A percentile compares a stretch with the other conserved stretches of the same genome.
phyloP scores from a whole-genome alignment of 1,139 yeast genomes.

The Diutina scorzettiae region DNA sequence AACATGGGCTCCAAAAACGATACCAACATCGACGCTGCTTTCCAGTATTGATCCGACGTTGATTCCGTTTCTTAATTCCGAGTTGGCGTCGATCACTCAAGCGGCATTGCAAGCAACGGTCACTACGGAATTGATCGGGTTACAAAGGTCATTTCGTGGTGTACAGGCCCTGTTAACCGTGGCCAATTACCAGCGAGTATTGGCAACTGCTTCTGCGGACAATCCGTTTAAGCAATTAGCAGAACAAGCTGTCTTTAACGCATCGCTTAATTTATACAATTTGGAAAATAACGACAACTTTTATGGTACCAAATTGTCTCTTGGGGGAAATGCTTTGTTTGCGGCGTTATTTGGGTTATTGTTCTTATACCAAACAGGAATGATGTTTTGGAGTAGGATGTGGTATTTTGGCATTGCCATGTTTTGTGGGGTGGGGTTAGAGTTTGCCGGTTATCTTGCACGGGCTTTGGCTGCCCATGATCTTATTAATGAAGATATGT shows the following conservation, averaged over 20 bases:
- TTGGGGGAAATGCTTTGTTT: constrained; percentile 9
- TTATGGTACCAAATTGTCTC: constrained; percentile 10
- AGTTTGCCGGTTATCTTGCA: constrained; percentile 17
- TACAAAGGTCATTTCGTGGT: not conserved
- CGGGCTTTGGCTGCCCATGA: constrained; percentile 13
- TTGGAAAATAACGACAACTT: constrained; percentile 8
- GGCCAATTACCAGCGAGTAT: not conserved
- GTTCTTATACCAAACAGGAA: constrained; percentile 8
- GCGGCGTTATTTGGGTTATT: constrained; percentile 10
- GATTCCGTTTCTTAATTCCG: not conserved
- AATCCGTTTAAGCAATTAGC: not conserved
- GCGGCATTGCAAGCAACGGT: not conserved
- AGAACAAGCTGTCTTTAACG: not conserved
- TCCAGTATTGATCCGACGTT: not conserved
- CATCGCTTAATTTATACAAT: not conserved
- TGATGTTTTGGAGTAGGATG: constrained; percentile 8
- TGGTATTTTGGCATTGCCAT: constrained; percentile 15
- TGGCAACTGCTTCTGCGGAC: not conserved
- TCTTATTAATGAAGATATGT: constrained; percentile 13
- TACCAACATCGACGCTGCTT: not conserved
- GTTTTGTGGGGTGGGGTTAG: constrained; percentile 12
- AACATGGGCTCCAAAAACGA: constrained; percentile 4
- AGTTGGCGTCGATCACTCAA: not conserved
- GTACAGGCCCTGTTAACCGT: not conserved
- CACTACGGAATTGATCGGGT: not conserved